Base-by-base conservation (phyloP, 352 stramenopile genomes). In the Pythium dissimile region DNA sequence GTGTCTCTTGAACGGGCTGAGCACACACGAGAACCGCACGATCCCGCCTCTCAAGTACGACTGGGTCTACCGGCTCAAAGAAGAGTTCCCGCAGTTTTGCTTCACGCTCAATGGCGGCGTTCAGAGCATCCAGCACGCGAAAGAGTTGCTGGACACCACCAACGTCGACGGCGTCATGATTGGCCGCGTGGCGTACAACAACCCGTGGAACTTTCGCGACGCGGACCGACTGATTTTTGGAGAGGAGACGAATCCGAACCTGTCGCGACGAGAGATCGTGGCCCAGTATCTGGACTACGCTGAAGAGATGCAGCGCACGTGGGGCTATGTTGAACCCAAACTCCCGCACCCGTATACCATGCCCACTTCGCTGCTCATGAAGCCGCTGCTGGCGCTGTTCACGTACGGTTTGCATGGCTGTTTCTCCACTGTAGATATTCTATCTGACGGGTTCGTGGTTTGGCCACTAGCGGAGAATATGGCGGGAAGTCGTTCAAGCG, bases 41-140 rank as follows among this genome's bases (percentile, higher is more conserved):
- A 90, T 99, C 5, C 97, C 97, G 12, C 93, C 94, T 30, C 80
- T 99, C 24, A 93, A 91, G 54, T 99, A 99, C 58, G 77, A 98
- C 35, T 76, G 93, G 38, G 95, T 99, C 2, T 90, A 93, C 54
- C 73, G 89, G 12, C 77, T 99, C 12, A 97, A 98, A 41, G 47
- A 88, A 20, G 97, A 99, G 51, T 99, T 98, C 62, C 96, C 96
- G 20, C 67, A 98, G n/a, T 75, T 99, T 31, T 77, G 73, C 3
- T 98, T 99, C 72, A 97, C 92, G 12, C 73, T 99, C n/a, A 99
- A 99, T 77, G 97, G 97, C 28, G 97, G 96, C 18, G 80, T 99
- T 31, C 80, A 87, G 16, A 98, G 84, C 43, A 90, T 98, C 39
- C 74, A 95, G 50, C 81, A 98, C 34, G 95, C 90, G 9, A 81